Evolutionary conservation across 164 flowering plant genomes (phyloP).

Genomic region (Umbilicus rupestris): DNA sequence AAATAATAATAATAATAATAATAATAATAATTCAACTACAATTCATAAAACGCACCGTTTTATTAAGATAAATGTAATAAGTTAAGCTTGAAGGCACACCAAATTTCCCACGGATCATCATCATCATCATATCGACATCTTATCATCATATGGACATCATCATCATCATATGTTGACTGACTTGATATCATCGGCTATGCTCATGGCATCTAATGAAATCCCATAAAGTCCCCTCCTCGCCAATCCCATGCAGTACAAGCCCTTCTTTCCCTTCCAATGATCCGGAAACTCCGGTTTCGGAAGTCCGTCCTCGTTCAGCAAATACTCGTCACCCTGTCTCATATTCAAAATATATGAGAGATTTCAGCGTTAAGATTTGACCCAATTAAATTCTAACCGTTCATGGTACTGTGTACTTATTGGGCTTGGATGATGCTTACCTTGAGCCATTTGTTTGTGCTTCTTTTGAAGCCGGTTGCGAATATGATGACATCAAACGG

Average conservation of each 20-base stretch:
- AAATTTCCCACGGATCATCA: too few species aligned
- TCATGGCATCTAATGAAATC: conserved; percentile 37
- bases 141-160: too few species aligned
- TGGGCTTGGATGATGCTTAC: conserved; percentile 18
- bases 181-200: conserved; percentile 49
- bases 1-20: too few species aligned
- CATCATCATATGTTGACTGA: background rate
- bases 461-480: conserved; percentile 58
- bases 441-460: conserved; percentile 51
- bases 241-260: conserved; percentile 54
- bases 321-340: conserved; percentile 41
- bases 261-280: conserved; percentile 65
- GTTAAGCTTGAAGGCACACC: too few species aligned
- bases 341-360: too few species aligned
- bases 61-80: too few species aligned
- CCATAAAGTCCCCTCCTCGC: conserved; percentile 50
- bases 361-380: too few species aligned
- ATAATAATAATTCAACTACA: too few species aligned
- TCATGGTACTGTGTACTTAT: background rate
- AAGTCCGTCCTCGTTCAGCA: conserved; percentile 48
- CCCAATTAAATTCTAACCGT: background rate
- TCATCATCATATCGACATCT: too few species aligned
- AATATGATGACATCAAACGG: conserved; percentile 44
- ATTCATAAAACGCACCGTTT: too few species aligned
- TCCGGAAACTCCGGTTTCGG: conserved; percentile 35